These are phyloP conservation scores for Fistulinella cinereoalba DNA, from an alignment of 1,284 basidiomycete genomes.

Conservation along the genomic window DNA sequence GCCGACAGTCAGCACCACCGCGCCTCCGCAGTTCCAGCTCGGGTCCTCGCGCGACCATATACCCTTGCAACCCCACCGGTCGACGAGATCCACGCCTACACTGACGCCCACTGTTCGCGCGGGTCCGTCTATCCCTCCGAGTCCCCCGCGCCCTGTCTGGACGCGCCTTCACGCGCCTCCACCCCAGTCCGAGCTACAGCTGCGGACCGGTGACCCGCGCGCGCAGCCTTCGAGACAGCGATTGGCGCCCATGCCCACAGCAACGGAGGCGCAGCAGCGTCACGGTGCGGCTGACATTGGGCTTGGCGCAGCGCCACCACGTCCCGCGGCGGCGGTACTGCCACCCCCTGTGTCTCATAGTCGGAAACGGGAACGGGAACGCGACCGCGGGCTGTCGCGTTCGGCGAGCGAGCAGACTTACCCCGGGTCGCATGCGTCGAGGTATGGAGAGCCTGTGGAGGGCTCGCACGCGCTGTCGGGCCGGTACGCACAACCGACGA, in stretches of 20 bases:
- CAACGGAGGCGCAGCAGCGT: neutral
- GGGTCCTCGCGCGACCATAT: neutral
- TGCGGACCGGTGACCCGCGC: constrained; percentile 2
- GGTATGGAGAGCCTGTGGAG: neutral
- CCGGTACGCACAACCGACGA: constrained; percentile 1
- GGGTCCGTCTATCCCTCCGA: constrained; percentile 1
- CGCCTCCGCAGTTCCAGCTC: neutral
- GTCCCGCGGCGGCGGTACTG: too few relatives aligned
- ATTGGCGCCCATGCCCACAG: neutral
- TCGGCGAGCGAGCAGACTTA: constrained; percentile 24
- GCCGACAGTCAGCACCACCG: neutral
- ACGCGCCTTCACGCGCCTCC: neutral
- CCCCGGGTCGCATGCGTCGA: neutral
- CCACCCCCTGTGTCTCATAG: too few relatives aligned
- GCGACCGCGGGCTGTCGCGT: constrained; percentile 15
- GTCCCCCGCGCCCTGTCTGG: neutral
- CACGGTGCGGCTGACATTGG: too few relatives aligned
- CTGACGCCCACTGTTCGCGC: neutral
- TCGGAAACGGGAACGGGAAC: constrained; percentile 16
- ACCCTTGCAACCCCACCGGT: neutral
- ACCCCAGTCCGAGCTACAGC: neutral
- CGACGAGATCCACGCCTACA: constrained; percentile 2
- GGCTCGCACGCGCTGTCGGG: neutral
- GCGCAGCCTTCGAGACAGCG: neutral
- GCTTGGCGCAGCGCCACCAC: too few relatives aligned